A percentile compares a stretch with the other conserved stretches of the same genome.
Evolutionary conservation across 768 basidiomycete species (phyloP).

Genomic region (Termitomyces heimii): DNA sequence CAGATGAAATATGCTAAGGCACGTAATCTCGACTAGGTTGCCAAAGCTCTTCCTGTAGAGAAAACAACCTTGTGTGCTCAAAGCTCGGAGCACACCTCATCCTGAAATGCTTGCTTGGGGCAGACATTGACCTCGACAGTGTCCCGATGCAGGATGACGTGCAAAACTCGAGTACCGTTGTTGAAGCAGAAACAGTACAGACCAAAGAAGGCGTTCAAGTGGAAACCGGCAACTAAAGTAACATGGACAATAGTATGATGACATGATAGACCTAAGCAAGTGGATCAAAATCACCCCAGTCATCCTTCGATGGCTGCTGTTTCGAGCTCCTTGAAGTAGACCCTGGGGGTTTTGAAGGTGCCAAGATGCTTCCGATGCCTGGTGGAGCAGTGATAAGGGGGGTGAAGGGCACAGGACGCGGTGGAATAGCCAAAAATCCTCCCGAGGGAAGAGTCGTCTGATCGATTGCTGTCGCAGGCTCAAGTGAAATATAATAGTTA

Average conservation of each 20-base stretch:
- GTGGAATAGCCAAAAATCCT: neutral
- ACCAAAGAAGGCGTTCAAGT: slow-evolving; percentile 38
- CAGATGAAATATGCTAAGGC: neutral
- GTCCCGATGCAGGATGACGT: slow-evolving; percentile 28
- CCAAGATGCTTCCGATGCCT: slow-evolving; percentile 45
- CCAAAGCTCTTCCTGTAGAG: slow-evolving; percentile 57
- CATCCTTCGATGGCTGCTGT: slow-evolving; percentile 49
- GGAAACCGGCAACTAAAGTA: slow-evolving; percentile 25
- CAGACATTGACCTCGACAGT: slow-evolving; percentile 30
- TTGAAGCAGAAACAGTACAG: slow-evolving; percentile 45
- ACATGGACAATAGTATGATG: slow-evolving; percentile 5
- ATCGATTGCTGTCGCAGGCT: slow-evolving; percentile 9
- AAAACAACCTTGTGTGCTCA: slow-evolving; percentile 66
- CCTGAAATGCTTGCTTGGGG: slow-evolving; percentile 52
- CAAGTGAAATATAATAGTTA: slow-evolving; percentile 24
- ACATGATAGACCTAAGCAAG: slow-evolving; percentile 33
- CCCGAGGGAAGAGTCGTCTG: slow-evolving; percentile 4
- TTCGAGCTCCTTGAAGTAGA: slow-evolving; percentile 38
- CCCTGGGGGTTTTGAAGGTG: slow-evolving; percentile 59
- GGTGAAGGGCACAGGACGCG: slow-evolving; percentile 5
- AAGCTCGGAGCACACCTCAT: slow-evolving; percentile 72
- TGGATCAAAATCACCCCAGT: slow-evolving; percentile 84
- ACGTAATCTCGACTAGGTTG: slow-evolving; percentile 43
- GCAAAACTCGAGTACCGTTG: slow-evolving; percentile 41
- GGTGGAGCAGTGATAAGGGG: slow-evolving; percentile 18